Base-by-base conservation (phyloP, 306 rosid species). In the Prunus kanzakura region DNA sequence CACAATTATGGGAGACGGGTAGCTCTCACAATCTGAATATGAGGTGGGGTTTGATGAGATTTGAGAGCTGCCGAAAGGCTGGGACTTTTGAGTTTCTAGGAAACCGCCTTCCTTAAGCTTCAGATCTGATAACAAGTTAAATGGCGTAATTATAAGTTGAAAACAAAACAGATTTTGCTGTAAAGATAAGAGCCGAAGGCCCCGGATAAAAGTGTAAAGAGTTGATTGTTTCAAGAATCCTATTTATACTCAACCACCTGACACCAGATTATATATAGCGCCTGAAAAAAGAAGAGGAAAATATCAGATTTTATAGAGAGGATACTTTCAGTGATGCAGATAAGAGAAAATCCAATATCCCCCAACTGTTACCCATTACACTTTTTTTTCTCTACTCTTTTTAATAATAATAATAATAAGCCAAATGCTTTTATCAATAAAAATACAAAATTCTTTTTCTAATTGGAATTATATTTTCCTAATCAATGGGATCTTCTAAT, bases 1-100 rank as follows among this genome's bases (percentile, higher is more conserved):
- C 73, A 47, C 4, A 25, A 27, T 68, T 84, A 27, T 73, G 32
- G n/a, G 78, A 79, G 67, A 57, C 57, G 83, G 79, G 90, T 58
- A 19, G 41, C 29, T 30, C 77, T 73, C 79, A 57, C 73, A 84
- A 27, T 45, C 43, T 19, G 73, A 78, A 56, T 60, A 49, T 49
- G 4, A 50, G 52, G 49, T 51, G 22, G 52, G 67, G 61, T 58
- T 63, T 27, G 41, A 8, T 25, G 79, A 57, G 65, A 38, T 10
- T 38, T 5, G 19, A 13, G 50, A 45, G 7, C 61, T 18, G 11
- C 3, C 6, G 13, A 22, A 52, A 61, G 41, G 12, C 20, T 8
- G 67, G 18, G 25, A 41, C 32, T 57, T 35, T 18, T 1, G 52
- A 25, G 56, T 43, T 43, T 60, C 45, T 3, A 8, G 32, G 69